phyloP scores from a whole-genome alignment of 2,329 filamentous ascomycete species.

The Paraphaeosphaeria minitans region DNA sequence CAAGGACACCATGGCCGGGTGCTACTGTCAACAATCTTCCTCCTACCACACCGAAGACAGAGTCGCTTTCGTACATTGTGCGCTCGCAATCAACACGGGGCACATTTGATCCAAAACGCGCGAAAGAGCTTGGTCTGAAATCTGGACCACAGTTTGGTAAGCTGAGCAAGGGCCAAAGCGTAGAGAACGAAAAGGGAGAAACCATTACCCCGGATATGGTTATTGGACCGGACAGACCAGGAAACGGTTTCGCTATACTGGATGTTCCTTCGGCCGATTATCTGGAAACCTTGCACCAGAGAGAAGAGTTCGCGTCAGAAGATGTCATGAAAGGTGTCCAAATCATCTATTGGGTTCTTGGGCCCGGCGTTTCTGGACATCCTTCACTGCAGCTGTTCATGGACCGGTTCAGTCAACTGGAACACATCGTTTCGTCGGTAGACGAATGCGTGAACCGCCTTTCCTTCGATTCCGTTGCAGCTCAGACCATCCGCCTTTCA shows the following conservation, averaged over 20 bases:
- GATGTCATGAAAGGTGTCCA: slow-evolving; percentile 70
- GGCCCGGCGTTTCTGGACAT: slow-evolving; percentile 68
- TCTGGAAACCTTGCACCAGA: slow-evolving; percentile 69
- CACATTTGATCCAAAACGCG: slow-evolving; percentile 73
- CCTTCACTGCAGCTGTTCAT: slow-evolving; percentile 72
- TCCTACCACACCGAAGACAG: slow-evolving; percentile 65
- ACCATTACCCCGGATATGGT: slow-evolving; percentile 87
- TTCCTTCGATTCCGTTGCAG: slow-evolving; percentile 68
- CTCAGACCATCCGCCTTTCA: slow-evolving; percentile 70
- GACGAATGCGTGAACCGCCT: slow-evolving; percentile 79
- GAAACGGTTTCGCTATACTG: slow-evolving; percentile 76
- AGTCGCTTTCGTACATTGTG: slow-evolving; percentile 85
- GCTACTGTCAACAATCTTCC: slow-evolving; percentile 70
- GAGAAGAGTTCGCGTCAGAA: slow-evolving; percentile 72
- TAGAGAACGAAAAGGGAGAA: slow-evolving; percentile 67
- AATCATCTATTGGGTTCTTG: slow-evolving; percentile 81
- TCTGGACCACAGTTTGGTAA: slow-evolving; percentile 62
- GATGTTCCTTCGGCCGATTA: slow-evolving; percentile 77
- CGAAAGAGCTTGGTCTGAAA: slow-evolving; percentile 67
- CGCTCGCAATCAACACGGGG: slow-evolving; percentile 77
- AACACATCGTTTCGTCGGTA: slow-evolving; percentile 78
- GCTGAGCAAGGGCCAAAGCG: slow-evolving; percentile 67
- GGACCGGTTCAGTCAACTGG: slow-evolving; percentile 60
- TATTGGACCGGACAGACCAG: slow-evolving; percentile 68
- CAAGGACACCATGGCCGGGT: slow-evolving; percentile 80